phyloP scores from a whole-genome alignment of 805 yeast species.

The Wickerhamomyces sydowiorum region DNA sequence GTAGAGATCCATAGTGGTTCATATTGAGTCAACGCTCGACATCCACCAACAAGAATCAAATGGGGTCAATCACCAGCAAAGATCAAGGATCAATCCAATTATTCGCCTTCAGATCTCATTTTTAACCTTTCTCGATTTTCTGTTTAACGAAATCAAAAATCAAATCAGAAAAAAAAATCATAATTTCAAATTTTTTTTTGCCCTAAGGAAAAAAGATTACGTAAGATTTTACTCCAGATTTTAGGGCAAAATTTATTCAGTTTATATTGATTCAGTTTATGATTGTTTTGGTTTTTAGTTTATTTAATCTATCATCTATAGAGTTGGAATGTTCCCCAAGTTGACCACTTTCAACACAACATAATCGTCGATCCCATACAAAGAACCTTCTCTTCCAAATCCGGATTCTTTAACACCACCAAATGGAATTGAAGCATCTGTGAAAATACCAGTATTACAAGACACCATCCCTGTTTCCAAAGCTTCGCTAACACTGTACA shows the following conservation, averaged over 20 bases:
- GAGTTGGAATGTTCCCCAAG: slow-evolving; percentile 31
- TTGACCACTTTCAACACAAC: slow-evolving; percentile 46
- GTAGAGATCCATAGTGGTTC: slow-evolving; percentile 32
- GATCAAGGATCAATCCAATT: too few relatives aligned
- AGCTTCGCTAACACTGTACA: slow-evolving; percentile 47
- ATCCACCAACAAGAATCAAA: not conserved
- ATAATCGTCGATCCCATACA: slow-evolving; percentile 58
- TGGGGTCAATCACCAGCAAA: too few relatives aligned
- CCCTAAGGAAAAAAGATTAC: not conserved
- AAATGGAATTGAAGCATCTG: slow-evolving; percentile 52
- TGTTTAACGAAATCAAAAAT: not conserved
- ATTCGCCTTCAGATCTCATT: too few relatives aligned
- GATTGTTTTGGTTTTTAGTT: too few relatives aligned
- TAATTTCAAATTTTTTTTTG: not conserved
- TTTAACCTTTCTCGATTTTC: not conserved
- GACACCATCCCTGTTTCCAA: slow-evolving; percentile 64
- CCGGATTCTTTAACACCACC: slow-evolving; percentile 67
- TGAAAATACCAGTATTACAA: slow-evolving; percentile 52
- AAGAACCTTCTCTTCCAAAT: slow-evolving; percentile 65
- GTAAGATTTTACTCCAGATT: not conserved
- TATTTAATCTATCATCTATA: not conserved
- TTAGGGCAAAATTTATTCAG: too few relatives aligned
- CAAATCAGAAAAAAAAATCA: not conserved
- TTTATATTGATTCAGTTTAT: too few relatives aligned
- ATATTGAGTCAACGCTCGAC: not conserved